These are phyloP conservation scores for Coniella vitis DNA, from an alignment of 2,329 filamentous ascomycete genomes.

Conservation along the genomic window DNA sequence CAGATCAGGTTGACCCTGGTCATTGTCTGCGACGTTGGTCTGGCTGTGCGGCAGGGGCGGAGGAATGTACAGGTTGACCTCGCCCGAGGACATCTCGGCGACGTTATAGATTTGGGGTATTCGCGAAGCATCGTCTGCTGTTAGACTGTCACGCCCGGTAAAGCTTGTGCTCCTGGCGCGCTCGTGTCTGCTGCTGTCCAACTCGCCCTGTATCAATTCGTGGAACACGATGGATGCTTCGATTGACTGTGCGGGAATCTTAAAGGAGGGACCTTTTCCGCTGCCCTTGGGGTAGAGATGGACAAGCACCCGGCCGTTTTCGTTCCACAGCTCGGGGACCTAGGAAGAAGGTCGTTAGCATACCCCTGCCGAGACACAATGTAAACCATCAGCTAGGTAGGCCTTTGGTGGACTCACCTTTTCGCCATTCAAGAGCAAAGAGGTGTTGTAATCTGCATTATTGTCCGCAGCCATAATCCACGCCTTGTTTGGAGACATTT, in stretches of 20 bases:
- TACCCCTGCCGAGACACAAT: neutral
- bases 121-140: conserved; percentile 39
- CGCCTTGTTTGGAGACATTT: conserved; percentile 24
- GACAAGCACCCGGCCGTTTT: conserved; percentile 49
- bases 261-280: conserved; percentile 52
- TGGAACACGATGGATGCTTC: conserved; percentile 48
- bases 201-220: conserved; percentile 43
- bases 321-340: conserved; percentile 62
- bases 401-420: too few relatives aligned
- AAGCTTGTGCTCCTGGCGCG: conserved; percentile 38
- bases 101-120: neutral
- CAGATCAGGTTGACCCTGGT: conserved; percentile 30
- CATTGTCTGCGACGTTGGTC: conserved; percentile 7
- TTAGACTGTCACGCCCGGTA: conserved; percentile 39
- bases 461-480: conserved; percentile 51
- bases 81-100: conserved; percentile 29
- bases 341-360: conserved; percentile 23
- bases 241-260: conserved; percentile 47
- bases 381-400: neutral
- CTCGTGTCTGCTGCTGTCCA: conserved; percentile 25
- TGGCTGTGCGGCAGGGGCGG: conserved; percentile 27
- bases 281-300: conserved; percentile 48
- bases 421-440: conserved; percentile 45
- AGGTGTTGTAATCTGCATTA: conserved; percentile 49
- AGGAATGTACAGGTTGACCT: conserved; percentile 49